phyloP scores from a whole-genome alignment of 164 flowering plant genomes.

The Piper betle region DNA sequence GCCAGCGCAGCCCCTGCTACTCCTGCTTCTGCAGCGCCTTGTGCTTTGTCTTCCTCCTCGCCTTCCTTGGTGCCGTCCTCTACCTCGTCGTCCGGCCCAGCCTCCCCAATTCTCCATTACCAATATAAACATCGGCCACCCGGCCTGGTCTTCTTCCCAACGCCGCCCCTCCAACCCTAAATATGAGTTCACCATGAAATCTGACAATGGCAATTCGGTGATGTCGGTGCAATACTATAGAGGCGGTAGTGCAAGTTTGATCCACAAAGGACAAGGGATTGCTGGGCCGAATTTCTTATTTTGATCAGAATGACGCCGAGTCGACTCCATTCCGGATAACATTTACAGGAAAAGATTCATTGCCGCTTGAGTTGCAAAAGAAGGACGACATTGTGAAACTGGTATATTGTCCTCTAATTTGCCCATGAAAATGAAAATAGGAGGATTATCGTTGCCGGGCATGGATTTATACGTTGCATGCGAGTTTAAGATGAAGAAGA shows the following conservation, averaged over 20 bases:
- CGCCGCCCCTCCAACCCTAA: neutral
- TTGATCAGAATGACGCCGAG: conserved; percentile 7
- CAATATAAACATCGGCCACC: conserved; percentile 7
- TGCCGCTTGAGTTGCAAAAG: conserved; percentile 25
- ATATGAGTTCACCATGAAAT: conserved; percentile 15
- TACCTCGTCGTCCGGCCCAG: conserved; percentile 12
- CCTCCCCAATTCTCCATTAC: conserved; percentile 22
- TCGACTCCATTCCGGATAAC: conserved; percentile 6
- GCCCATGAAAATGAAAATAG: conserved; percentile 12
- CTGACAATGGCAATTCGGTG: conserved; percentile 19
- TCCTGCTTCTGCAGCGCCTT: conserved; percentile 10
- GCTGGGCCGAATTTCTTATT: conserved; percentile 21
- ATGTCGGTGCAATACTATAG: conserved; percentile 16
- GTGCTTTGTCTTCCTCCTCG: conserved; percentile 10
- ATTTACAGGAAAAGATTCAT: conserved; percentile 3
- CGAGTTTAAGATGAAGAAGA: conserved; percentile 20
- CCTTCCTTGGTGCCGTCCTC: conserved; percentile 6
- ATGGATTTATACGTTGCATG: conserved; percentile 21
- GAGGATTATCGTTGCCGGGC: conserved; percentile 8
- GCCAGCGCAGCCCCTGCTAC: conserved; percentile 1
- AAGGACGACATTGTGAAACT: conserved; percentile 7
- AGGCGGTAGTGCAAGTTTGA: conserved; percentile 23
- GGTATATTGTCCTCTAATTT: conserved; percentile 11
- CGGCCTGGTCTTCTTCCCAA: neutral
- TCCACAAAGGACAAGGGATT: conserved; percentile 14